Evolutionary conservation across 345 rosid genomes (phyloP), one percentile per base, ranked within the genome.

Genomic region (Boechera divaricarpa): DNA sequence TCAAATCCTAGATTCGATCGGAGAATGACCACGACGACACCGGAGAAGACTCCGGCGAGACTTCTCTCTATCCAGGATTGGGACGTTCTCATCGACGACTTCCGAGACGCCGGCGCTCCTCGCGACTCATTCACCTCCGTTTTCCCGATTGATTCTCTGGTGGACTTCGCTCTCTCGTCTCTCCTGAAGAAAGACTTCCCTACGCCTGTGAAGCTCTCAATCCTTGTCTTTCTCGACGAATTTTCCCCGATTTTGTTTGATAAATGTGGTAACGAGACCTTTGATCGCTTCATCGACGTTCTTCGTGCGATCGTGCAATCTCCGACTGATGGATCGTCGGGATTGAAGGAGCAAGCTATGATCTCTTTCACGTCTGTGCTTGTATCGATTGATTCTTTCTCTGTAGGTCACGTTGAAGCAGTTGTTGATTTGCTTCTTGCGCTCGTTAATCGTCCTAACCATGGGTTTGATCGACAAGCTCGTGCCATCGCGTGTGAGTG

Each of bases 401-500:
- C 80, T 44, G 9, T 67, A 18, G 78, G 77, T 13, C 81, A 70
- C 51, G 68, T 82, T 18, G 97, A 87, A 82, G 72, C 80, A 11
- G 79, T 92, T 67, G 90, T 88, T 10, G 97, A 91, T 69, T 80
- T 92, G 85, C 77, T 94, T 3, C 72, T 94, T 28, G 83, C 88
- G 7, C 86, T 95, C 5, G 79, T 92, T 57, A 93, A 92, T 82
- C 90, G 97, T 42, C 98, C 97, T 6, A 95, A 95, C 64, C 98
- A 92, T 38, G 92, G 97, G 4, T 73, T 84, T 4, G 98, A 95
- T 45, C 87, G 98, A 32, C 97, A 95, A 16, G 87, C 94, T 0
- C 86, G 99, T 44, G 94, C 84, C n/a, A 60, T 86, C 5, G 98
- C 98, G 2, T 88, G 90, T 59, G 97, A 92, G 85, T 95, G 99